Percentiles rank a stretch among this genome's conserved stretches.
Conservation (phyloP, 176 grass and related monocot species). For the Cenchrus americanus region DNA sequence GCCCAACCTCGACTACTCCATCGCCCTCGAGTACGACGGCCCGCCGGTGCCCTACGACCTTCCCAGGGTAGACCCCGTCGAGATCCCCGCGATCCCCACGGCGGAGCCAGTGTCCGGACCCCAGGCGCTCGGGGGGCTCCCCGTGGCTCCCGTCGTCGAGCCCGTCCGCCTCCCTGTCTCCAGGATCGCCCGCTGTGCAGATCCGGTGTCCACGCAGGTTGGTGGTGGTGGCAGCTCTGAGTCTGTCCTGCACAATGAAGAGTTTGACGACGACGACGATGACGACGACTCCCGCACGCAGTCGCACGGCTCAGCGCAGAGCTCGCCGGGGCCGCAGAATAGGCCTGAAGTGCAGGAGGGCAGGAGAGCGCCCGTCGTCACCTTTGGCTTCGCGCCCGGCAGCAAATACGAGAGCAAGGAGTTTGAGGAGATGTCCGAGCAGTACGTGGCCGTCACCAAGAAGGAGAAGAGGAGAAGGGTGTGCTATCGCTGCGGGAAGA, state of each 20-base stretch:
- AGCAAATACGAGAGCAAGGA: conserved; percentile 66
- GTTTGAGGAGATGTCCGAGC: conserved; percentile 54
- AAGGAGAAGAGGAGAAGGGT: conserved; percentile 63
- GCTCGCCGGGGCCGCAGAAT: conserved; percentile 45
- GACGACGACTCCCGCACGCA: conserved; percentile 57
- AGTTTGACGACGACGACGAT: conserved; percentile 57
- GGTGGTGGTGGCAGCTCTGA: conserved; percentile 60
- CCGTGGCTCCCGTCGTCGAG: conserved; percentile 62
- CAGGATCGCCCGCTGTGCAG: conserved; percentile 59
- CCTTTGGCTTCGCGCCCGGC: conserved; percentile 59
- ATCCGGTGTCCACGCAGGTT: conserved; percentile 14
- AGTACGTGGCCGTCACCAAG: conserved; percentile 57
- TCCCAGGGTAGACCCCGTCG: conserved; percentile 77
- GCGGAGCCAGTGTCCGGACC: conserved; percentile 60
- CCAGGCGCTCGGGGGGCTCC: conserved; percentile 39
- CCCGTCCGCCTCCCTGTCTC: conserved; percentile 78
- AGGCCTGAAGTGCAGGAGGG: conserved; percentile 36
- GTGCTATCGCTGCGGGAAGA: conserved; percentile 81
- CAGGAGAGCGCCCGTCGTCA: conserved; percentile 64
- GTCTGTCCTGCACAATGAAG: conserved; percentile 74
- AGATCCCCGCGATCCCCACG: conserved; percentile 68
- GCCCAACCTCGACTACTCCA: conserved; percentile 85
- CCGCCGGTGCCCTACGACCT: conserved; percentile 87
- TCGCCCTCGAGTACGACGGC: conserved; percentile 92
- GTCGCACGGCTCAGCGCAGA: conserved; percentile 58